Evolutionary conservation across 768 basidiomycete species (phyloP).

Genomic region (Trametes maxima): DNA sequence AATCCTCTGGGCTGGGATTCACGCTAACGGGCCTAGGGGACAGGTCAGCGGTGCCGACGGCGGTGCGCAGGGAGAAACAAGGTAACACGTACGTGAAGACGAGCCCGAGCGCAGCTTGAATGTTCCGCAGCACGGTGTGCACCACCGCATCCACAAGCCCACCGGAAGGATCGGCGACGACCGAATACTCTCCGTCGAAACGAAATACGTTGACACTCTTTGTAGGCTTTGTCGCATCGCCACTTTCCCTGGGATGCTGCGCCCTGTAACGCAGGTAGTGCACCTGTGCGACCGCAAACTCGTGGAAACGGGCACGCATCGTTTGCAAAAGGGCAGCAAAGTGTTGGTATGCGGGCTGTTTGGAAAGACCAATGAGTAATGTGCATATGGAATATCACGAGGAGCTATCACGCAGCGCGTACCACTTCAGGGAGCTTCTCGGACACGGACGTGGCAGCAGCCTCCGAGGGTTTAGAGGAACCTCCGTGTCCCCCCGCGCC

Average conservation of each 20-base stretch:
- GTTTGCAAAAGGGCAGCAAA: constrained; percentile 18
- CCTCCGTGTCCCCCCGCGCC: neutral
- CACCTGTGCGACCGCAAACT: constrained; percentile 25
- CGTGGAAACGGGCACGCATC: constrained; percentile 21
- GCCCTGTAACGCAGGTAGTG: constrained; percentile 27
- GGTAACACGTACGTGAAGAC: constrained; percentile 33
- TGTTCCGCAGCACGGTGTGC: constrained; percentile 25
- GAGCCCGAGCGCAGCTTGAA: constrained; percentile 37
- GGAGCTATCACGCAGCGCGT: neutral
- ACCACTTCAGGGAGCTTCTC: constrained; percentile 9
- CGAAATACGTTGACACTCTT: constrained; percentile 35
- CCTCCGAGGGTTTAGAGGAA: neutral
- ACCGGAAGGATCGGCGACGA: constrained; percentile 44
- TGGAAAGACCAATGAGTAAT: neutral
- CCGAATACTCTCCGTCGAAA: constrained; percentile 55
- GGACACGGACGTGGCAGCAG: neutral
- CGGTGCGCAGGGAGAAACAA: neutral
- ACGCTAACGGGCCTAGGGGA: constrained; percentile 9
- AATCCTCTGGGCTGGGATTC: constrained; percentile 13
- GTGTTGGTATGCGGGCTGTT: constrained; percentile 27
- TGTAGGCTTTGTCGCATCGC: neutral
- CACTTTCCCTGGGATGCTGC: neutral
- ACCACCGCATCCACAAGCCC: constrained; percentile 31
- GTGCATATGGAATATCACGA: neutral
- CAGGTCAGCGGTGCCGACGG: neutral